Conservation (phyloP, 2,329 filamentous ascomycete species). For the Bipolaris bicolor region DNA sequence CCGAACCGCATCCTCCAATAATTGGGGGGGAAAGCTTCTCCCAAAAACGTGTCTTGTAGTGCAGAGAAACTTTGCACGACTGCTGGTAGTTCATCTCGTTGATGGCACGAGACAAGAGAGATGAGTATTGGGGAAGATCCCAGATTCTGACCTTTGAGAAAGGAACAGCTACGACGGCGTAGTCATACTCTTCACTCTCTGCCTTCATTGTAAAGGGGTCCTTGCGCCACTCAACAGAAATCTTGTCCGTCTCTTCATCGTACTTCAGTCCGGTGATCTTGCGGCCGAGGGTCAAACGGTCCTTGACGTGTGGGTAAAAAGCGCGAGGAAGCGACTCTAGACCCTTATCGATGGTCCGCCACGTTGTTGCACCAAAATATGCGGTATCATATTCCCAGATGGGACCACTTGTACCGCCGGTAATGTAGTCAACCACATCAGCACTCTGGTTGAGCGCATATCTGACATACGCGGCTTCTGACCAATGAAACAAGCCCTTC, state of each 20-base stretch:
- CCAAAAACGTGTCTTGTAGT: constrained; percentile 70
- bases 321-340: constrained; percentile 65
- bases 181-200: constrained; percentile 65
- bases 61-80: constrained; percentile 66
- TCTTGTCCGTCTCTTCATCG: constrained; percentile 57
- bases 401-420: constrained; percentile 53
- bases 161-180: constrained; percentile 68
- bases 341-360: constrained; percentile 69
- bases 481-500: constrained; percentile 66
- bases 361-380: constrained; percentile 66
- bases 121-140: constrained; percentile 62
- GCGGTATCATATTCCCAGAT: constrained; percentile 56
- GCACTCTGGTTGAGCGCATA: constrained; percentile 64
- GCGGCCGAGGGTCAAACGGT: constrained; percentile 62
- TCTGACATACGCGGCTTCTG: constrained; percentile 67
- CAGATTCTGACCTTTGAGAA: constrained; percentile 69
- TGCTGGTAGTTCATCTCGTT: constrained; percentile 57
- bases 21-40: constrained; percentile 63
- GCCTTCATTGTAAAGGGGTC: constrained; percentile 52
- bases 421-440: constrained; percentile 57
- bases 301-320: constrained; percentile 66
- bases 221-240: constrained; percentile 65
- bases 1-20: constrained; percentile 67
- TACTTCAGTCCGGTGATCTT: constrained; percentile 64
- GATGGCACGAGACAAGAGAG: constrained; percentile 58